Evolutionary conservation across 2,329 filamentous ascomycete species (phyloP).

Genomic region (Penicillium vulpinum): DNA sequence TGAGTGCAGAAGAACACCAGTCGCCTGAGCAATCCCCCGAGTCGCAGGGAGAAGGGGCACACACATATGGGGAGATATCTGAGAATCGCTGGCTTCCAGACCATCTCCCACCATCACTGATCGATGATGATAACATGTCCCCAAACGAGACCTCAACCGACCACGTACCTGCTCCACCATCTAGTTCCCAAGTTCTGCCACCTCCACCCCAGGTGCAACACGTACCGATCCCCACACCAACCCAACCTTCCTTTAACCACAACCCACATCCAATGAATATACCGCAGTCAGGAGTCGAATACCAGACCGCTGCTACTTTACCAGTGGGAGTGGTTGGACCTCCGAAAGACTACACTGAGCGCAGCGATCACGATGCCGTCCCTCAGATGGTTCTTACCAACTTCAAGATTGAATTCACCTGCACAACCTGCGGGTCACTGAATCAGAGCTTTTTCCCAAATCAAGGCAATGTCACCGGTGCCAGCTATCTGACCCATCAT

Average conservation of each 20-base stretch:
- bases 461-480: constrained; percentile 37
- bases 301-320: constrained; percentile 20
- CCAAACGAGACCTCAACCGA: constrained; percentile 25
- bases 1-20: constrained; percentile 28
- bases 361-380: constrained; percentile 27
- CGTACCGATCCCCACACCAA: constrained; percentile 25
- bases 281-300: constrained; percentile 26
- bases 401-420: constrained; percentile 45
- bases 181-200: constrained; percentile 25
- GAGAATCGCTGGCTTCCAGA: constrained; percentile 38
- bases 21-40: constrained; percentile 29
- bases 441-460: constrained; percentile 43
- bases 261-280: constrained; percentile 25
- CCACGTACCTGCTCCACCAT: constrained; percentile 17
- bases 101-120: constrained; percentile 26
- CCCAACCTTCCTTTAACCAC: constrained; percentile 23
- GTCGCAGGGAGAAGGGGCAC: constrained; percentile 25
- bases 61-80: constrained; percentile 29
- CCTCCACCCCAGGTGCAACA: constrained; percentile 21
- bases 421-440: constrained; percentile 38
- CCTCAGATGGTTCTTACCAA: constrained; percentile 37
- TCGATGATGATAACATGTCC: constrained; percentile 28
- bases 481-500: constrained; percentile 30
- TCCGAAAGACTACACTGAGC: constrained; percentile 27
- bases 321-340: constrained; percentile 21